These are phyloP conservation scores for Penicillium ochrochloron DNA, from an alignment of 495 filamentous ascomycete species.

Conservation along the genomic window DNA sequence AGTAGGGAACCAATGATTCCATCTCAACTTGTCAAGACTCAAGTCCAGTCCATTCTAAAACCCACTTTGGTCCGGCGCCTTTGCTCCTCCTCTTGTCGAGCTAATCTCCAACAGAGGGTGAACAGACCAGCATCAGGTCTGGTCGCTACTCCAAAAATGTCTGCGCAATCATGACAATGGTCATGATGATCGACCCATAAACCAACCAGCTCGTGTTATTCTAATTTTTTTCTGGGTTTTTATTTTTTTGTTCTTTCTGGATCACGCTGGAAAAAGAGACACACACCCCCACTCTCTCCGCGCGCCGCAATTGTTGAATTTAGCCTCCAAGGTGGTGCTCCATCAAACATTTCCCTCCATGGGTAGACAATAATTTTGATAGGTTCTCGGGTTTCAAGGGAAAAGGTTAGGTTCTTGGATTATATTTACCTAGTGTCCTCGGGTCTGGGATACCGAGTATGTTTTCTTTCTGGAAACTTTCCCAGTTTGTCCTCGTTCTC, in stretches of 20 bases:
- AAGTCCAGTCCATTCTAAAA: constrained; percentile 15
- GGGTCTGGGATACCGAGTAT: constrained; percentile 31
- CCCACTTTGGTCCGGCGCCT: constrained; percentile 7
- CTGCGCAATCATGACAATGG: constrained; percentile 9
- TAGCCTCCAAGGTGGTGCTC: constrained; percentile 1
- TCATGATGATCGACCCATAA: constrained; percentile 26
- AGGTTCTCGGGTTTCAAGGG: background rate
- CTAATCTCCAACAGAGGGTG: constrained; percentile 29
- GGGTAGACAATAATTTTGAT: constrained; percentile 8
- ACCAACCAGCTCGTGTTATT: background rate
- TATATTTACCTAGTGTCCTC: constrained; percentile 27
- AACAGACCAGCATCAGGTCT: constrained; percentile 10
- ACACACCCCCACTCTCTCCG: constrained; percentile 14
- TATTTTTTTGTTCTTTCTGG: too few species aligned
- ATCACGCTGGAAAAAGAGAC: background rate
- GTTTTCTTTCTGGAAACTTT: constrained; percentile 34
- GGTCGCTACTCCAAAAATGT: constrained; percentile 24
- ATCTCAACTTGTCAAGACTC: constrained; percentile 3
- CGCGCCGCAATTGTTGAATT: constrained; percentile 18
- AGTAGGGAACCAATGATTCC: constrained; percentile 10
- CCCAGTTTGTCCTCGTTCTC: constrained; percentile 22
- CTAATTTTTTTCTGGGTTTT: background rate
- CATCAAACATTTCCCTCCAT: constrained; percentile 9
- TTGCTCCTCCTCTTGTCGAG: constrained; percentile 9
- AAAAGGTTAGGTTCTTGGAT: background rate